Evolutionary conservation across 1,139 yeast genomes (phyloP), one percentile per base, ranked within the genome.

Genomic region (Blastobotrys aristatus): DNA sequence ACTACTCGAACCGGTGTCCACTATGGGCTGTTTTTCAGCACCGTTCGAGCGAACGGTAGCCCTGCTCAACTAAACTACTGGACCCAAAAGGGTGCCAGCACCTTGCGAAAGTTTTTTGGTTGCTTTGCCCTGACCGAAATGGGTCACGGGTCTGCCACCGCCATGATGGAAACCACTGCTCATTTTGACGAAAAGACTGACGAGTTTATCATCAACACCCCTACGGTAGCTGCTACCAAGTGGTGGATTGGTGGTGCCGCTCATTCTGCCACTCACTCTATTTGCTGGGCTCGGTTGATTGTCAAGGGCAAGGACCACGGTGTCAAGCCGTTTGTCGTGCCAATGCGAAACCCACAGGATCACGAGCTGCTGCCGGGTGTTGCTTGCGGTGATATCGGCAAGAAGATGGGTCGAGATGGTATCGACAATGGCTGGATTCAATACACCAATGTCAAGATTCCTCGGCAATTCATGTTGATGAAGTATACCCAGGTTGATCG

Each of bases 211-310:
- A 80, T 89, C 56, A 80, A 86, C 65, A 89, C 97, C 21, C 97
- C 97, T 6, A 87, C 87, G 63, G 70, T 85, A 53, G 89, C 92
- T 47, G 96, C 96, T 34, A 87, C 96, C 50, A 89, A 89, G 69
- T 89, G 96, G 96, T 89, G 97, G 97, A 89, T 89, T 61, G 97
- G 96, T 47, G 97, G 97, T 62, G 96, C 96, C 46, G 96, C 96
- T 5, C 95, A 87, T 64, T 83, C 95, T 22, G 84, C 96, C 8
- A 86, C 92, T 42, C 96, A 89, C 68, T 73, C 88, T 22, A 78
- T 84, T 32, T 82, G 79, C 43, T 89, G 82, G 62, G 96, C 96
- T 29, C 76, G 96, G 59, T 75, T 89, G 58, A 77, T 84, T 53
- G 90, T 87, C 34, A 76, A 82, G 49, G 92, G 87, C 40, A 76